Conservation (phyloP, 2,329 filamentous ascomycete species). For the Beauveria rudraprayagi region DNA sequence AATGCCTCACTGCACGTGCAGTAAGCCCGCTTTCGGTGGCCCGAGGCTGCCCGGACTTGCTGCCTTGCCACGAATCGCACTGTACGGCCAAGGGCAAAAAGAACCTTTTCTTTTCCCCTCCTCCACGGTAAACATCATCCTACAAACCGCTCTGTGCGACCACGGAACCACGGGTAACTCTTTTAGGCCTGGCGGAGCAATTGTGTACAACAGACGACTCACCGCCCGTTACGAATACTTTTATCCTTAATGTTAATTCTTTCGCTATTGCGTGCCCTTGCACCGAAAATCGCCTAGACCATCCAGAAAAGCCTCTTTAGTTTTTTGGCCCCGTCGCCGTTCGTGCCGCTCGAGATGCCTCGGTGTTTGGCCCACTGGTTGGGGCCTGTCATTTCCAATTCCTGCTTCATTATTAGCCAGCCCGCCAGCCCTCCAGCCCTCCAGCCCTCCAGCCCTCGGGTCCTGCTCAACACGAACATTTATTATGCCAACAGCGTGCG, state of each 20-base stretch:
- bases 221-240: not conserved
- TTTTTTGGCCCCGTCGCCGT: not conserved
- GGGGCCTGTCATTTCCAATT: constrained; percentile 2
- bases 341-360: not conserved
- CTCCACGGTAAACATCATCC: not conserved
- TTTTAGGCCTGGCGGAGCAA: not conserved
- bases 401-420: constrained; percentile 4
- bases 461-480: not conserved
- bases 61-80: not conserved
- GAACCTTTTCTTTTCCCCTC: not conserved
- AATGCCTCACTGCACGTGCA: not conserved
- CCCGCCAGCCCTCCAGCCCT: not conserved
- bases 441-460: not conserved
- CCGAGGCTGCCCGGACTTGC: not conserved
- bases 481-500: not conserved
- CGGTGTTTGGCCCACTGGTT: not conserved
- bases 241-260: too few relatives aligned
- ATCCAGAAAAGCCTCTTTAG: not conserved
- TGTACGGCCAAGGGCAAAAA: not conserved
- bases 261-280: not conserved
- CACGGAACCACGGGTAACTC: not conserved
- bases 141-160: not conserved
- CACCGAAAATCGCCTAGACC: not conserved
- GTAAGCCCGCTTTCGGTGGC: constrained; percentile 1
- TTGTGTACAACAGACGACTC: not conserved